Evolutionary conservation across 2,329 filamentous ascomycete species (phyloP).

Genomic region (Diaporthe vaccinii): DNA sequence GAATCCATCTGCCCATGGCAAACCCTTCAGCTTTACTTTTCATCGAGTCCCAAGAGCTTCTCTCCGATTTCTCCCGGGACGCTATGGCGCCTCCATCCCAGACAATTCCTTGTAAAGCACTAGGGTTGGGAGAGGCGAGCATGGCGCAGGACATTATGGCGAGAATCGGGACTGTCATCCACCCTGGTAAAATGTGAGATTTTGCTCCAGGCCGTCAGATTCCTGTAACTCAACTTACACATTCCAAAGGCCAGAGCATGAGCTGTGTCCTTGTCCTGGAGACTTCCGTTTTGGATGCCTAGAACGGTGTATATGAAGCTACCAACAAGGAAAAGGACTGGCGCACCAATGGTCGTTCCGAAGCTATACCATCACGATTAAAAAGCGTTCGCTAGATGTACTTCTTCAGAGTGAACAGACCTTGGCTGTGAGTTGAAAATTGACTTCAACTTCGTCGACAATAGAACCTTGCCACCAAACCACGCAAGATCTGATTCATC

Average conservation of each 20-base stretch:
- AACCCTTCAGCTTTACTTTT: conserved; percentile 39
- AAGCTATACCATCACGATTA: conserved; percentile 42
- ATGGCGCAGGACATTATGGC: conserved; percentile 51
- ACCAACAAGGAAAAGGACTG: conserved; percentile 46
- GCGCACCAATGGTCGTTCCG: conserved; percentile 45
- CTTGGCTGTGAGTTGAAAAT: conserved; percentile 26
- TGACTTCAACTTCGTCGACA: conserved; percentile 42
- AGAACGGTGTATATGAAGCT: conserved; percentile 45
- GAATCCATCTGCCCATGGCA: conserved; percentile 24
- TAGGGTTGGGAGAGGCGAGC: conserved; percentile 50
- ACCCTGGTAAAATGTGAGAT: conserved; percentile 44
- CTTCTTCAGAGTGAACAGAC: background rate
- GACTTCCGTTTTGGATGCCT: conserved; percentile 45
- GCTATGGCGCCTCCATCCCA: conserved; percentile 47
- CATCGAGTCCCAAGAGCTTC: conserved; percentile 44
- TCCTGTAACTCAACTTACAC: conserved; percentile 47
- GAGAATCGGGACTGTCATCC: conserved; percentile 52
- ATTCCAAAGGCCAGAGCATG: conserved; percentile 51
- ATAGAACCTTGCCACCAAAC: conserved; percentile 42
- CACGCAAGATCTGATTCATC: conserved; percentile 41
- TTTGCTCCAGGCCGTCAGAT: background rate
- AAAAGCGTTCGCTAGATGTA: background rate
- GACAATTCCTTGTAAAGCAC: conserved; percentile 49
- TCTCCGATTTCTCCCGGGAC: conserved; percentile 42
- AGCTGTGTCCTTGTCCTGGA: conserved; percentile 50